Percentiles rank a stretch among this genome's conserved stretches.
phyloP scores from a whole-genome alignment of 2,329 filamentous ascomycete species.

The Diaporthe sp. region DNA sequence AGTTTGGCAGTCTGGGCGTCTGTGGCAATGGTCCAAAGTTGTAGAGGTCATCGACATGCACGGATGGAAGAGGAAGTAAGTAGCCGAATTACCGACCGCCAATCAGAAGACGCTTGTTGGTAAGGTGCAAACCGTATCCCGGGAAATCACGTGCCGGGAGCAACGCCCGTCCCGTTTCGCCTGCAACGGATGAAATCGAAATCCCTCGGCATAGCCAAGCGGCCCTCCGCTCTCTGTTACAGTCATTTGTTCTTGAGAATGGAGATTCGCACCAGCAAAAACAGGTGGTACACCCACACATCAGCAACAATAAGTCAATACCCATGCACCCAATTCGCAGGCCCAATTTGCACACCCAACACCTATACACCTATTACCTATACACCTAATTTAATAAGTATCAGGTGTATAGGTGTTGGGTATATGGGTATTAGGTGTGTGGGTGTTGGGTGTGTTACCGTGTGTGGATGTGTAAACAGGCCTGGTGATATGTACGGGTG shows the following conservation, averaged over 20 bases:
- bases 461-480: too few species aligned
- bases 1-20: conserved; percentile 26
- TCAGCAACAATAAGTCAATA: too few species aligned
- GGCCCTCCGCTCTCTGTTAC: background rate
- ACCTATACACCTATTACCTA: too few species aligned
- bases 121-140: conserved; percentile 2
- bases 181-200: conserved; percentile 11
- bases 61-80: conserved; percentile 12
- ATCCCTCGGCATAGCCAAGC: conserved; percentile 18
- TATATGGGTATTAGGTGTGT: too few species aligned
- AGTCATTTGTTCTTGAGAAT: background rate
- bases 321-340: too few species aligned
- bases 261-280: too few species aligned
- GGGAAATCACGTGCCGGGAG: conserved; percentile 31
- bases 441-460: too few species aligned
- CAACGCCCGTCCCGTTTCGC: background rate
- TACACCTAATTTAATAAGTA: too few species aligned
- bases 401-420: too few species aligned
- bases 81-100: conserved; percentile 36
- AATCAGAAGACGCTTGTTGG: conserved; percentile 25
- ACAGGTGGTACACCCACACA: too few species aligned
- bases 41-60: conserved; percentile 34
- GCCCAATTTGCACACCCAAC: too few species aligned
- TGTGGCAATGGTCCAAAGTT: conserved; percentile 26
- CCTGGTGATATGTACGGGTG: too few species aligned